These are phyloP conservation scores for Pachysandra terminalis DNA, from an alignment of 164 flowering plant species.

Conservation along the genomic window DNA sequence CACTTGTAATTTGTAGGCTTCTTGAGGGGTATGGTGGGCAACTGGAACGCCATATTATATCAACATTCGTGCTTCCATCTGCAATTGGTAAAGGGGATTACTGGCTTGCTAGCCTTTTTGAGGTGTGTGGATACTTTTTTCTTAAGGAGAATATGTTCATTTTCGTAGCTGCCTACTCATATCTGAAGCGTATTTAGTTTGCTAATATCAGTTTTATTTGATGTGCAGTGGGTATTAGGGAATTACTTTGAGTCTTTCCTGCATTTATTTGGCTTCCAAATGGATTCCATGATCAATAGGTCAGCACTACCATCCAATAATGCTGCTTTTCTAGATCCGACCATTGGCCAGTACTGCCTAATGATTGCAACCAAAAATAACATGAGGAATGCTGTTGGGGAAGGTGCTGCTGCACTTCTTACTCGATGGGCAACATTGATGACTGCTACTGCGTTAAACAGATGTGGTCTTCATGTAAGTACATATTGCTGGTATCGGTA, in stretches of 20 bases:
- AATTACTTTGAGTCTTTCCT: conserved; percentile 60
- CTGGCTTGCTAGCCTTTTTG: conserved; percentile 82
- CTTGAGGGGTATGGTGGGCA: conserved; percentile 77
- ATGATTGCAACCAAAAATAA: conserved; percentile 53
- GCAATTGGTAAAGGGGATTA: conserved; percentile 71
- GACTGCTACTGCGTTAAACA: conserved; percentile 63
- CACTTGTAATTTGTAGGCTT: conserved; percentile 88
- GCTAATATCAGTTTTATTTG: conserved; percentile 11
- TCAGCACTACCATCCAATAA: conserved; percentile 29
- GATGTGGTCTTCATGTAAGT: conserved; percentile 92
- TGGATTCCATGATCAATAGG: conserved; percentile 18
- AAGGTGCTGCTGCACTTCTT: conserved; percentile 51
- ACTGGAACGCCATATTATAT: conserved; percentile 57
- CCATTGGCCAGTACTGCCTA: conserved; percentile 70
- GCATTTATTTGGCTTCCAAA: conserved; percentile 45
- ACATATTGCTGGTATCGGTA: conserved; percentile 2
- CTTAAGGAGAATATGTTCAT: background rate
- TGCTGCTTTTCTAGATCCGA: conserved; percentile 62
- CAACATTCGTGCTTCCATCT: conserved; percentile 68
- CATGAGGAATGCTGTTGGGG: conserved; percentile 83
- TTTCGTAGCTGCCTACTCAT: background rate
- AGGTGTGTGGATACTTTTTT: conserved; percentile 51
- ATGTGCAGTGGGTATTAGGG: conserved; percentile 85
- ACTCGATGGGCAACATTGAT: conserved; percentile 70
- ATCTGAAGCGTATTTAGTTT: conserved; percentile 3